A percentile compares a stretch with the other conserved stretches of the same genome.
phyloP scores from a whole-genome alignment of 495 filamentous ascomycete genomes.

The Achaetomiella virescens region DNA sequence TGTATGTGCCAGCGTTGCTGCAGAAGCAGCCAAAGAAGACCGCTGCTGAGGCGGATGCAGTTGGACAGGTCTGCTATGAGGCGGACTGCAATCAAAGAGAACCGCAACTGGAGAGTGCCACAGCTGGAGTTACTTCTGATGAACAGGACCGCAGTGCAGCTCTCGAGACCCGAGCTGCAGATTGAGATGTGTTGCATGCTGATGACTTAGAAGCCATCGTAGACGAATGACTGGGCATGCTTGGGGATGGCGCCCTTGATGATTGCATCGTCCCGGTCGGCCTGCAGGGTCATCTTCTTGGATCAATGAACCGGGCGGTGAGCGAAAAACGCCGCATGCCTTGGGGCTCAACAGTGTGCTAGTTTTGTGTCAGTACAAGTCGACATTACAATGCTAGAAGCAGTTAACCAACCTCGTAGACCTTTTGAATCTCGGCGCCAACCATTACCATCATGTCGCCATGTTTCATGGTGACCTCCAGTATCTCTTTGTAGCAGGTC shows the following conservation, averaged over 20 bases:
- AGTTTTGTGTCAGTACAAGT: constrained; percentile 14
- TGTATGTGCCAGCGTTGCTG: background rate
- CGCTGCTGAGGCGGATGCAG: too few relatives aligned
- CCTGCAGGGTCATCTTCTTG: constrained; percentile 33
- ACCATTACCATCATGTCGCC: constrained; percentile 84
- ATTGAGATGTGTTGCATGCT: too few relatives aligned
- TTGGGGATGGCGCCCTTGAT: constrained; percentile 33
- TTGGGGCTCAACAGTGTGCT: constrained; percentile 57
- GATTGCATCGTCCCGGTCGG: constrained; percentile 22
- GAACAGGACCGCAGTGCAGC: too few relatives aligned
- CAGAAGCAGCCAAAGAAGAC: too few relatives aligned
- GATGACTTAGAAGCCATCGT: constrained; percentile 16
- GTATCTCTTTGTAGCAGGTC: constrained; percentile 23
- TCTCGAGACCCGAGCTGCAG: too few relatives aligned
- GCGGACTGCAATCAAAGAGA: too few relatives aligned
- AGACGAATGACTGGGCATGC: constrained; percentile 18
- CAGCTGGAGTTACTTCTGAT: too few relatives aligned
- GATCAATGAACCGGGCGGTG: constrained; percentile 50
- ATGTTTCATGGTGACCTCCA: constrained; percentile 51
- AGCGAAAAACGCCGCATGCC: constrained; percentile 62
- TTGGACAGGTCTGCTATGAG: too few relatives aligned
- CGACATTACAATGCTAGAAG: background rate
- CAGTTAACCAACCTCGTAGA: constrained; percentile 56
- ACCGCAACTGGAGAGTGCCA: too few relatives aligned
- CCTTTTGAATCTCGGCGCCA: constrained; percentile 61